phyloP scores from a whole-genome alignment of 176 grass and related monocot species.

The Phoenix roebelenii region DNA sequence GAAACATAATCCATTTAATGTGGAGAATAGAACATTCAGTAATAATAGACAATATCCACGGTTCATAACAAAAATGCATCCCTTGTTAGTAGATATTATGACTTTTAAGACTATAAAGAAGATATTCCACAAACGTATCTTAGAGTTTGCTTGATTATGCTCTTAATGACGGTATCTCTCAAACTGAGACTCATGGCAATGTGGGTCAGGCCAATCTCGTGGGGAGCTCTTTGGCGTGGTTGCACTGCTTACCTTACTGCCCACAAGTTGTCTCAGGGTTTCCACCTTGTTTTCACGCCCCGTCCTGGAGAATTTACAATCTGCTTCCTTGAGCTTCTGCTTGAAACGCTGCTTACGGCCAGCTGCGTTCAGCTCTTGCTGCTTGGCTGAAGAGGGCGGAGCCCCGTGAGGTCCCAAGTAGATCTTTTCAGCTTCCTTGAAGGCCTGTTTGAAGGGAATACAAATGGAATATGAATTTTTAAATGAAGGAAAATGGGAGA shows the following conservation, averaged over 20 bases:
- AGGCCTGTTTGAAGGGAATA: slow-evolving; percentile 24
- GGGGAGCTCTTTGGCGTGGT: slow-evolving; percentile 42
- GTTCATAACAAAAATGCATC: too few species aligned
- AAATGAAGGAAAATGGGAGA: too few species aligned
- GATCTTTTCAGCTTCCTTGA: slow-evolving; percentile 63
- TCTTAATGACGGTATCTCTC: slow-evolving; percentile 39
- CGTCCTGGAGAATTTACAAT: slow-evolving; percentile 34
- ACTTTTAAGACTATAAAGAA: too few species aligned
- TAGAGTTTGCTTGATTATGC: too few species aligned
- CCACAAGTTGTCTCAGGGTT: slow-evolving; percentile 45
- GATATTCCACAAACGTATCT: too few species aligned
- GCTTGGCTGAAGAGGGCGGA: slow-evolving; percentile 53
- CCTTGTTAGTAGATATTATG: too few species aligned
- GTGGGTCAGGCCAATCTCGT: slow-evolving; percentile 40
- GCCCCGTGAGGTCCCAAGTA: slow-evolving; percentile 90
- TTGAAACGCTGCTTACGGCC: slow-evolving; percentile 36
- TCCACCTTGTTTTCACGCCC: slow-evolving; percentile 41
- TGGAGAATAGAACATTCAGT: too few species aligned
- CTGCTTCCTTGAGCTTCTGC: slow-evolving; percentile 55
- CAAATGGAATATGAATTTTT: too few species aligned
- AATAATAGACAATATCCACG: too few species aligned
- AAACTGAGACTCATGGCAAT: slow-evolving; percentile 68
- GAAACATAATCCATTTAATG: too few species aligned
- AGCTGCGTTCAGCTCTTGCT: slow-evolving; percentile 31
- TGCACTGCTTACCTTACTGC: slow-evolving; percentile 19